Evolutionary conservation across 441 rosid genomes (phyloP).

Genomic region (Aleurites moluccanus): DNA sequence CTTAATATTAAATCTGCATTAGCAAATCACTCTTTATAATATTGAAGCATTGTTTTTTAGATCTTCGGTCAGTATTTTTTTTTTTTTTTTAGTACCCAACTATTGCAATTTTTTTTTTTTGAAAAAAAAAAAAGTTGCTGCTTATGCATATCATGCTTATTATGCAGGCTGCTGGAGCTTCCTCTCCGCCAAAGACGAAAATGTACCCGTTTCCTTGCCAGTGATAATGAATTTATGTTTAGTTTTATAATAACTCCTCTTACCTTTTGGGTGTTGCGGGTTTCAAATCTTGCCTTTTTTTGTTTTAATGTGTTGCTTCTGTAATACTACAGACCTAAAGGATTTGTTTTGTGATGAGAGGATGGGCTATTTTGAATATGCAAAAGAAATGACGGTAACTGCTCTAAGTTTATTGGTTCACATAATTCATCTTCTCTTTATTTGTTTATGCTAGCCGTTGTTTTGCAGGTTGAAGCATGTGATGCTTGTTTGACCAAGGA

Average conservation of each 20-base stretch:
- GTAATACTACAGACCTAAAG: slow-evolving; percentile 48
- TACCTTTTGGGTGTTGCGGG: slow-evolving; percentile 5
- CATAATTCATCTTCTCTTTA: slow-evolving; percentile 5
- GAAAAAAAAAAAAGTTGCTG: not conserved
- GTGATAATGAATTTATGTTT: not conserved
- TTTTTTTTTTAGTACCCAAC: not conserved
- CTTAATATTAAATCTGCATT: not conserved
- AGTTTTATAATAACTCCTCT: slow-evolving; percentile 5
- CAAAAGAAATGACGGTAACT: slow-evolving; percentile 71
- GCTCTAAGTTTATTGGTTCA: slow-evolving; percentile 11
- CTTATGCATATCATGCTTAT: slow-evolving; percentile 14
- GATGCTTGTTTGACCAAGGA: slow-evolving; percentile 51
- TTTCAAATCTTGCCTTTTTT: slow-evolving; percentile 4
- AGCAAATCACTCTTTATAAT: not conserved
- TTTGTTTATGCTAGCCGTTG: slow-evolving; percentile 22
- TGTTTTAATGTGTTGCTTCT: not conserved
- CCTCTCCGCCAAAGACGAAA: slow-evolving; percentile 70
- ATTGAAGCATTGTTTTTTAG: not conserved
- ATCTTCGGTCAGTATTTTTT: not conserved
- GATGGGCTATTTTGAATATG: slow-evolving; percentile 64
- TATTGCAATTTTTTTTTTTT: not conserved
- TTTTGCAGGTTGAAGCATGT: slow-evolving; percentile 55
- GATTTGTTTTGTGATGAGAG: slow-evolving; percentile 61
- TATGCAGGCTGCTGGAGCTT: slow-evolving; percentile 64
- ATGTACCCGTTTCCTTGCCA: slow-evolving; percentile 36